Conservation (phyloP, 2,329 filamentous ascomycete species). For the Colletotrichum scovillei region DNA sequence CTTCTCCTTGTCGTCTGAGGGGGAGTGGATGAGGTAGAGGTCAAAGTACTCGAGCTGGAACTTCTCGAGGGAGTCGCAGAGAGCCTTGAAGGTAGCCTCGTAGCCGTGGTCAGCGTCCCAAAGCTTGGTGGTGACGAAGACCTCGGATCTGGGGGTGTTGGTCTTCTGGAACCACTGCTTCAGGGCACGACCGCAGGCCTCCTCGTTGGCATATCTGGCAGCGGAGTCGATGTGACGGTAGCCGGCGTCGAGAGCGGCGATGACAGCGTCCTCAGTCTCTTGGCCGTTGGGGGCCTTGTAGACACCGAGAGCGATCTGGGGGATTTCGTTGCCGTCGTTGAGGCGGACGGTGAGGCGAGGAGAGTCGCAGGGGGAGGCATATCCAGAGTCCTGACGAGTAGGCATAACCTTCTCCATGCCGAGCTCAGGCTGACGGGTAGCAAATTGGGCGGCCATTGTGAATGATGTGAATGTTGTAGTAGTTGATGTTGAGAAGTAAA, state of each 20-base stretch:
- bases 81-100: slow-evolving; percentile 45
- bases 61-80: slow-evolving; percentile 57
- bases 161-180: slow-evolving; percentile 40
- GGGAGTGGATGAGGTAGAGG: slow-evolving; percentile 71
- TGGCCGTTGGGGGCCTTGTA: slow-evolving; percentile 65
- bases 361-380: slow-evolving; percentile 34
- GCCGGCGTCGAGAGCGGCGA: slow-evolving; percentile 55
- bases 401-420: slow-evolving; percentile 35
- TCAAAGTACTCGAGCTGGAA: slow-evolving; percentile 62
- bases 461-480: not conserved
- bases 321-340: slow-evolving; percentile 50
- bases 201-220: slow-evolving; percentile 45
- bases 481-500: not conserved
- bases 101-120: slow-evolving; percentile 49
- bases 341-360: slow-evolving; percentile 43
- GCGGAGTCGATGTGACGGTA: slow-evolving; percentile 66
- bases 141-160: slow-evolving; percentile 46
- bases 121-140: slow-evolving; percentile 52
- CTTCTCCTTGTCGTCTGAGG: slow-evolving; percentile 71
- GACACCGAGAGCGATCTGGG: slow-evolving; percentile 62
- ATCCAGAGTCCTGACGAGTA: slow-evolving; percentile 34
- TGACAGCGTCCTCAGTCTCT: slow-evolving; percentile 47
- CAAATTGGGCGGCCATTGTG: slow-evolving; percentile 34
- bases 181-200: slow-evolving; percentile 65
- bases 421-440: slow-evolving; percentile 33